These are phyloP conservation scores for Penicillium ucsense DNA, from an alignment of 495 filamentous ascomycete genomes.

Conservation along the genomic window DNA sequence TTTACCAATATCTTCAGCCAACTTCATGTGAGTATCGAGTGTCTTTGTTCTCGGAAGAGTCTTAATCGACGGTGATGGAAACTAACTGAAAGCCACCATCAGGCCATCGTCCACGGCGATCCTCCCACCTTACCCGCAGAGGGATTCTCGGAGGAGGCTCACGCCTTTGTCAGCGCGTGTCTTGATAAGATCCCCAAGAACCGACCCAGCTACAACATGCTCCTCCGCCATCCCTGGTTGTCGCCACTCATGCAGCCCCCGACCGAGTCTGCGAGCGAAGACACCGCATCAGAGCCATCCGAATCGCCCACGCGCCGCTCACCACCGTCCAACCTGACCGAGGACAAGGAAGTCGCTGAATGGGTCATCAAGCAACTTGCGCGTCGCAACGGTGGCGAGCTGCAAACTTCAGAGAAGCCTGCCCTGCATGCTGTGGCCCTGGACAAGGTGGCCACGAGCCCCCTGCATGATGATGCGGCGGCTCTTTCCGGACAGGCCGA, in stretches of 20 bases:
- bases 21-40: constrained; percentile 64
- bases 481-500: constrained; percentile 3
- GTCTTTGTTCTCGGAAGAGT: no score
- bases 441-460: constrained; percentile 43
- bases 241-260: constrained; percentile 69
- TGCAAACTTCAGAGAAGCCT: constrained; percentile 44
- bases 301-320: constrained; percentile 35
- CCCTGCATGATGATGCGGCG: constrained; percentile 23
- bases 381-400: constrained; percentile 43
- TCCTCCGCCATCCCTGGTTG: constrained; percentile 85
- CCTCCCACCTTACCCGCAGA: constrained; percentile 74
- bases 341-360: constrained; percentile 68
- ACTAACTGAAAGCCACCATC: constrained; percentile 3
- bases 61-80: no score
- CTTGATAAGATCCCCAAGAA: constrained; percentile 87
- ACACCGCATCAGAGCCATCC: constrained; percentile 40
- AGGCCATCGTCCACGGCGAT: constrained; percentile 97
- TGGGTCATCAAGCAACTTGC: constrained; percentile 75
- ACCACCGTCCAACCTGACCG: constrained; percentile 34
- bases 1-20: constrained; percentile 99
- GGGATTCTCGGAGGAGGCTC: constrained; percentile 68
- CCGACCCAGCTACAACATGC: constrained; percentile 80
- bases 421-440: constrained; percentile 72
- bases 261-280: constrained; percentile 60
- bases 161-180: constrained; percentile 80